phyloP scores from a whole-genome alignment of 106 monocot genomes.

The Dioscorea alata region DNA sequence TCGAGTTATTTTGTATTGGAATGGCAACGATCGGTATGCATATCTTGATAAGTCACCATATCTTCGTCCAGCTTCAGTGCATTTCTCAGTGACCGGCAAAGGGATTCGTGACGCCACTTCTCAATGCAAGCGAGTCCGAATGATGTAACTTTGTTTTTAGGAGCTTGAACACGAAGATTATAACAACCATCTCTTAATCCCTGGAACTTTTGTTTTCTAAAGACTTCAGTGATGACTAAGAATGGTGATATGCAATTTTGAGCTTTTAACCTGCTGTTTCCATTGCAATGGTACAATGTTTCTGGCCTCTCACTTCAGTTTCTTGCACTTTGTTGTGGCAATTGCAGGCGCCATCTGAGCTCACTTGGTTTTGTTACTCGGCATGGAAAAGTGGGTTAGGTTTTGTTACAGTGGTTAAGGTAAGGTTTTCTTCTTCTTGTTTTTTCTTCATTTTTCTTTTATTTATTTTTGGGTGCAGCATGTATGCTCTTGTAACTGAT shows the following conservation, averaged over 20 bases:
- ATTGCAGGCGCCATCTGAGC: no score
- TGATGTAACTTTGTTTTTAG: slow-evolving; percentile 25
- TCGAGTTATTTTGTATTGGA: slow-evolving; percentile 84
- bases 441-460: no score
- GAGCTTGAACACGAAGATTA: not conserved
- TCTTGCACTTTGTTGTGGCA: no score
- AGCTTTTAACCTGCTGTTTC: not conserved
- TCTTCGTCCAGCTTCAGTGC: slow-evolving; percentile 62
- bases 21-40: slow-evolving; percentile 70
- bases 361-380: no score
- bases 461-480: no score
- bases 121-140: slow-evolving; percentile 58
- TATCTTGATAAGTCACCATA: slow-evolving; percentile 90
- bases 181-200: not conserved
- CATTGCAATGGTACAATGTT: not conserved
- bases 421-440: no score
- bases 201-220: not conserved
- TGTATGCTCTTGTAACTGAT: no score
- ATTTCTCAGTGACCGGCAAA: slow-evolving; percentile 57
- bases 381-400: no score
- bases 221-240: not conserved
- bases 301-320: no score
- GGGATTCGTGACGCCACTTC: slow-evolving; percentile 53
- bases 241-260: not conserved
- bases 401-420: no score